Conservation (phyloP, 1,284 basidiomycete species). For the Trichosporon sp. region DNA sequence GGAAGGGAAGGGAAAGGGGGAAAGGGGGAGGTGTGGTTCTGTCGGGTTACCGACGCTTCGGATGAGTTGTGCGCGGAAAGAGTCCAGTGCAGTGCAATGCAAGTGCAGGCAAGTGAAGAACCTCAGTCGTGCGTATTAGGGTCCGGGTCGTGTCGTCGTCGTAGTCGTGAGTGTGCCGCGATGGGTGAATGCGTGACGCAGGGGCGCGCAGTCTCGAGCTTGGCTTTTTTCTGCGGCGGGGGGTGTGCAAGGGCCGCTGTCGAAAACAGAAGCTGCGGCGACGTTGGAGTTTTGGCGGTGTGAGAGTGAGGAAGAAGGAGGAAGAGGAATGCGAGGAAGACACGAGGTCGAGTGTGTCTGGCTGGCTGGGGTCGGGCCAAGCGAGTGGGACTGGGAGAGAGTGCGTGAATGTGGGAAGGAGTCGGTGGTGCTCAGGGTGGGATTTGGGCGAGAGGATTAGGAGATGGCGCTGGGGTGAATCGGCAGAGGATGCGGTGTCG, state of each 20-base stretch:
- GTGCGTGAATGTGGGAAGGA: background rate
- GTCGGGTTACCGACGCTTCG: background rate
- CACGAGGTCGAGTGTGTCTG: background rate
- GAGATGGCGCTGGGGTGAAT: background rate
- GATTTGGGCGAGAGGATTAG: background rate
- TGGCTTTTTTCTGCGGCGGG: background rate
- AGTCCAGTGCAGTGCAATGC: too few relatives aligned
- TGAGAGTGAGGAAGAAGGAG: background rate
- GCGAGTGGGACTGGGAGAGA: too few relatives aligned
- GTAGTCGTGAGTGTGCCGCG: background rate
- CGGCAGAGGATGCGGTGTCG: too few relatives aligned
- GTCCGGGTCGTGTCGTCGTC: background rate
- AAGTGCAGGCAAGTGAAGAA: too few relatives aligned
- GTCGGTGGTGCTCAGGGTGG: background rate
- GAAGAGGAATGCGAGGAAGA: background rate
- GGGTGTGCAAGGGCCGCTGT: background rate
- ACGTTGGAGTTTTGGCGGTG: too few relatives aligned
- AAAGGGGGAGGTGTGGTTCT: background rate
- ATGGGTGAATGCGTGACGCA: background rate
- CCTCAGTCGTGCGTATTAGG: too few relatives aligned
- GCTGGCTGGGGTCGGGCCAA: too few relatives aligned
- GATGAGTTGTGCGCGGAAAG: background rate
- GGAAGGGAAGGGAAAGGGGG: background rate
- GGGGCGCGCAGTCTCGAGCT: too few relatives aligned
- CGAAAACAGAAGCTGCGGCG: background rate